A percentile compares a stretch with the other conserved stretches of the same genome.
phyloP scores from a whole-genome alignment of 1,284 basidiomycete species.

The Golubevia sp. region DNA sequence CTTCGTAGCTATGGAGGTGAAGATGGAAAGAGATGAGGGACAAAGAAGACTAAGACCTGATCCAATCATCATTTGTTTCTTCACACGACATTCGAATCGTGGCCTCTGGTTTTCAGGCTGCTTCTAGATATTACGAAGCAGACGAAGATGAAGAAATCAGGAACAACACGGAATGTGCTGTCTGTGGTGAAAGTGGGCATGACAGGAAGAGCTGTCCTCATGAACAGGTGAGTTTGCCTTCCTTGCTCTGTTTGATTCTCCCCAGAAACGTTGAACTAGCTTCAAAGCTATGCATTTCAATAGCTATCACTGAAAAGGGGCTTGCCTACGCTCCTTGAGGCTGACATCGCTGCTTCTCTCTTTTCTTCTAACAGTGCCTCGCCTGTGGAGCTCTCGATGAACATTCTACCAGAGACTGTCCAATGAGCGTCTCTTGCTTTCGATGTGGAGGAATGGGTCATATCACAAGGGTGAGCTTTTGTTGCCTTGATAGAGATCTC shows the following conservation, averaged over 20 bases:
- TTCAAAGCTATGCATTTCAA: too few species aligned
- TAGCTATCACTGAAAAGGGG: background rate
- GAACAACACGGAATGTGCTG: slow-evolving; percentile 26
- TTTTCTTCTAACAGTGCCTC: slow-evolving; percentile 26
- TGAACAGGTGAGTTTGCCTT: slow-evolving; percentile 13
- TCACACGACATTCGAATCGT: too few species aligned
- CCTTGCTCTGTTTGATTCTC: too few species aligned
- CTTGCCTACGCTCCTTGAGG: background rate
- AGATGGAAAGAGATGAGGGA: too few species aligned
- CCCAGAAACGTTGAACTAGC: too few species aligned
- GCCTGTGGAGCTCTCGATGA: slow-evolving; percentile 59
- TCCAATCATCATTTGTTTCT: too few species aligned
- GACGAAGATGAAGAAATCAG: slow-evolving; percentile 30
- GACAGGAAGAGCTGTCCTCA: slow-evolving; percentile 36
- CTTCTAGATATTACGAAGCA: slow-evolving; percentile 37
- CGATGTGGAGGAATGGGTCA: slow-evolving; percentile 54
- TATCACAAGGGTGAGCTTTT: slow-evolving; percentile 17
- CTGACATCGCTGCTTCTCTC: background rate
- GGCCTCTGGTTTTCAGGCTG: background rate
- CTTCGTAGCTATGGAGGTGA: too few species aligned
- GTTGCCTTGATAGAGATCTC: background rate
- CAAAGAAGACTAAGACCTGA: too few species aligned
- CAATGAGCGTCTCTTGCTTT: slow-evolving; percentile 47
- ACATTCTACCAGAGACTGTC: slow-evolving; percentile 50
- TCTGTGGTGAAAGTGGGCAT: slow-evolving; percentile 43